phyloP scores from a whole-genome alignment of 1,284 basidiomycete genomes.

The Agroathelia rolfsii region DNA sequence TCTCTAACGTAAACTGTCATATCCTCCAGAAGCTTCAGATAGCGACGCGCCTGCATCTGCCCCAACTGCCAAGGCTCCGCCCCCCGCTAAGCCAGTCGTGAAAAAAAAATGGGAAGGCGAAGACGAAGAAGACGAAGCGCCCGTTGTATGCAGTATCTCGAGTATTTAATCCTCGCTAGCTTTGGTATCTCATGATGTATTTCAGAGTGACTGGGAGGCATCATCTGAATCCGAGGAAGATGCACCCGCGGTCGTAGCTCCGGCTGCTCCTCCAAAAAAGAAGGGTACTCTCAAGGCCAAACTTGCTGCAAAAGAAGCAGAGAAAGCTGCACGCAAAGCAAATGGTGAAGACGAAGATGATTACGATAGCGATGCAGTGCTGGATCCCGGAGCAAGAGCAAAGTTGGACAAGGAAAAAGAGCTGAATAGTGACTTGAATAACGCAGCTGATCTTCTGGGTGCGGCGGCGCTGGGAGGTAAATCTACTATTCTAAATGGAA shows the following conservation, averaged over 20 bases:
- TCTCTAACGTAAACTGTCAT: too few relatives aligned
- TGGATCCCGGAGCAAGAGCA: constrained; percentile 74
- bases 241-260: constrained; percentile 32
- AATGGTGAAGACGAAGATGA: constrained; percentile 28
- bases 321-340: constrained; percentile 37
- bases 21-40: constrained; percentile 42
- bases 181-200: constrained; percentile 6
- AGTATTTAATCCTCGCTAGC: background rate
- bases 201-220: constrained; percentile 88
- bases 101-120: constrained; percentile 79
- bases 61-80: constrained; percentile 29
- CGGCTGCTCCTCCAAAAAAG: constrained; percentile 70
- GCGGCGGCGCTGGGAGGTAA: constrained; percentile 56
- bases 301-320: constrained; percentile 81
- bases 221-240: constrained; percentile 67
- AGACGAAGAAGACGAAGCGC: constrained; percentile 67
- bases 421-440: constrained; percentile 75
- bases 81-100: constrained; percentile 32
- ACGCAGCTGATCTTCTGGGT: constrained; percentile 76
- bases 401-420: constrained; percentile 69
- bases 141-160: constrained; percentile 35
- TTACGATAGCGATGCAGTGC: constrained; percentile 69
- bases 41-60: constrained; percentile 34
- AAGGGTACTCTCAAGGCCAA: constrained; percentile 86
- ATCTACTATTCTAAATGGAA: too few relatives aligned